Conservation (phyloP, 2,329 filamentous ascomycete species). For the Colletotrichum limetticola region DNA sequence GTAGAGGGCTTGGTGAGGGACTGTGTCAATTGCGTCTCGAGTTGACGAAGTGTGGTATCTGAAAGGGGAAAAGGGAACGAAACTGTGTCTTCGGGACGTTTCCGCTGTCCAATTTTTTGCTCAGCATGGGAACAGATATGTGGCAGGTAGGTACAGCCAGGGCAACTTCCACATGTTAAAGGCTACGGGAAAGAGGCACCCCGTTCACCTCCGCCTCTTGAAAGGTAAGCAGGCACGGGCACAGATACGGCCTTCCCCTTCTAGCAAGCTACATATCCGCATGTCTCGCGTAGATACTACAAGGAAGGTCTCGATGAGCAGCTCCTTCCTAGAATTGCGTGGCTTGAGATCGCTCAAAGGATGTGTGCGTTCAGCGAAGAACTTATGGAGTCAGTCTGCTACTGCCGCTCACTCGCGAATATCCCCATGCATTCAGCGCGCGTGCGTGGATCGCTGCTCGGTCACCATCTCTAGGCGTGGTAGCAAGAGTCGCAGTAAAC, state of each 20-base stretch:
- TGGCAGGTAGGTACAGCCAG: neutral
- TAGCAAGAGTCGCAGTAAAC: too few relatives aligned
- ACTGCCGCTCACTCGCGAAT: too few relatives aligned
- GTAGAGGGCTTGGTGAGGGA: neutral
- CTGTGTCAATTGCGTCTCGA: neutral
- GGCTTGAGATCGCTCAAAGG: neutral
- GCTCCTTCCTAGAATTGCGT: neutral
- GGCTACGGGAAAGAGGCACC: neutral
- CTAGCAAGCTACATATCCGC: neutral
- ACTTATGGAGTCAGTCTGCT: too few relatives aligned
- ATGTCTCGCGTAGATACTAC: neutral
- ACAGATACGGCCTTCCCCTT: neutral
- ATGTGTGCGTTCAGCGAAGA: too few relatives aligned
- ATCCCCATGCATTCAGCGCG: too few relatives aligned
- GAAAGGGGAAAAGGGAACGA: too few relatives aligned
- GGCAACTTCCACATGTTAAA: neutral
- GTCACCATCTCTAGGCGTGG: rapidly evolving
- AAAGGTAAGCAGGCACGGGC: neutral
- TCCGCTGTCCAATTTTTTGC: neutral
- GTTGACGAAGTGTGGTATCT: neutral
- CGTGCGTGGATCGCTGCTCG: too few relatives aligned
- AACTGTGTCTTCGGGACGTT: neutral
- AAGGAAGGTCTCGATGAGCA: neutral
- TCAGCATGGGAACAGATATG: neutral
- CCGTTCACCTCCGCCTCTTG: neutral